Base-by-base conservation (phyloP, 495 filamentous ascomycete species). In the Aspergillus kassunensis region DNA sequence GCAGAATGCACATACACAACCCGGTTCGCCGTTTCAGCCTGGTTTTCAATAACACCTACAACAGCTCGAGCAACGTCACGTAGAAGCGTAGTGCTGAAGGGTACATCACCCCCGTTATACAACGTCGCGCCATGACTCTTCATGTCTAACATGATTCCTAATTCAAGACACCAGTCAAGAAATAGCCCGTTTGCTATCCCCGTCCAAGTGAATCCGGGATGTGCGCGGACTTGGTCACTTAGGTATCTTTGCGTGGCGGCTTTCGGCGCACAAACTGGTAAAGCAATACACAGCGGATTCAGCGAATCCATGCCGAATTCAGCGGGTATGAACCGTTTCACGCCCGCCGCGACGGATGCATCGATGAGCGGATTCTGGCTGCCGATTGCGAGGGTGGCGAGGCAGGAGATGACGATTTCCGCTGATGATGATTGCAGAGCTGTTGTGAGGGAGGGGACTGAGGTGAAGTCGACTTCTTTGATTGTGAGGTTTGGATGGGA, bases 31-130 rank as follows among this genome's bases (percentile, higher is more conserved):
- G 43, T 46, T 0, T 13, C 42, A 7, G 39, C 43, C 2, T 36
- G 33, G 21, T 47, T 46, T 24, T 21, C 43, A 21, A 45, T 13
- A 7, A 43, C 35, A 4, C 53, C 45, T 9, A 42, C 29, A 20
- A 50, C 45, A 0, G 45, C 53, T 21, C 18, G 20, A 7, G 37
- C 53, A 15, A 50, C 30, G 9, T 39, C 46, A 16, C 8, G 9
- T 7, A 44, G 3, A 9, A 36, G 45, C 10, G 53, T 55, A 11
- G 40, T 44, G 16, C 53, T 55, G 15, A 55, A 37, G 23, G 19
- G 18, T 15, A 19, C 12, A 1, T 50, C 53, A n/a, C 53, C 53
- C 9, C 37, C 23, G 40, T 50, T 46, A 35, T 55, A 55, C 20
- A 55, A 12, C 20, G 27, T 39, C 30, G 40, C 40, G 4, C 21